Conservation (phyloP, 805 yeast species). For the Candida oleophila region DNA sequence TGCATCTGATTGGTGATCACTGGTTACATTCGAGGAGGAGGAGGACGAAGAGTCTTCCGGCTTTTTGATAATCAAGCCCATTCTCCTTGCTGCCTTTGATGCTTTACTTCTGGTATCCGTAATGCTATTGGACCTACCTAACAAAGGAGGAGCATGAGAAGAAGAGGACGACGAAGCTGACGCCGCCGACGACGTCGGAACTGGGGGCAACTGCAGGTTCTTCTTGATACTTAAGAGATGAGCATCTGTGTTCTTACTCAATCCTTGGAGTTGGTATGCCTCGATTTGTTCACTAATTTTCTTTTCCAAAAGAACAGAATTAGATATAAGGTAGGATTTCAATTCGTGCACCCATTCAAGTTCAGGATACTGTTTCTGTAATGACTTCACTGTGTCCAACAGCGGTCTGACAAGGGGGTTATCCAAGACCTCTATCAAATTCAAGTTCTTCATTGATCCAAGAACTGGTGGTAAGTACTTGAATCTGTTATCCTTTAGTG, state of each 20-base stretch:
- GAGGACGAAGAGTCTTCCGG: slow-evolving; percentile 21
- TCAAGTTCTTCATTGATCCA: slow-evolving; percentile 49
- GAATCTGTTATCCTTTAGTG: slow-evolving; percentile 58
- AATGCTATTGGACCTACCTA: slow-evolving; percentile 28
- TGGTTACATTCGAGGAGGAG: neutral
- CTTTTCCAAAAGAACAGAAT: slow-evolving; percentile 28
- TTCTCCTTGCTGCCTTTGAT: slow-evolving; percentile 69
- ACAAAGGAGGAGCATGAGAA: slow-evolving; percentile 12
- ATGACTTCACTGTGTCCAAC: slow-evolving; percentile 27
- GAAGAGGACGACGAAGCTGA: too few species aligned
- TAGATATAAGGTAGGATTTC: slow-evolving; percentile 37
- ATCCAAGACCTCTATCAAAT: slow-evolving; percentile 57
- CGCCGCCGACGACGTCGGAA: slow-evolving; percentile 4
- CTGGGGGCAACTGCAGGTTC: slow-evolving; percentile 2
- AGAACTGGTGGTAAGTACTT: slow-evolving; percentile 53
- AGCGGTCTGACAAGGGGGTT: slow-evolving; percentile 61
- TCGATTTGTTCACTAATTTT: slow-evolving; percentile 21
- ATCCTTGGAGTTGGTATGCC: slow-evolving; percentile 6
- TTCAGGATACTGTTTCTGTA: slow-evolving; percentile 36
- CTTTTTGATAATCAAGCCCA: slow-evolving; percentile 67
- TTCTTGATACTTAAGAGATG: neutral
- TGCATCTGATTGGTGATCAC: slow-evolving; percentile 1
- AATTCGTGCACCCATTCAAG: slow-evolving; percentile 46
- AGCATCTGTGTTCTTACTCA: slow-evolving; percentile 3
- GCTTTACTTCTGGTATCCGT: slow-evolving; percentile 45